Percentiles rank a stretch among this genome's conserved stretches.
Conservation (phyloP, 306 rosid species). For the Hylodesmum podocarpum region DNA sequence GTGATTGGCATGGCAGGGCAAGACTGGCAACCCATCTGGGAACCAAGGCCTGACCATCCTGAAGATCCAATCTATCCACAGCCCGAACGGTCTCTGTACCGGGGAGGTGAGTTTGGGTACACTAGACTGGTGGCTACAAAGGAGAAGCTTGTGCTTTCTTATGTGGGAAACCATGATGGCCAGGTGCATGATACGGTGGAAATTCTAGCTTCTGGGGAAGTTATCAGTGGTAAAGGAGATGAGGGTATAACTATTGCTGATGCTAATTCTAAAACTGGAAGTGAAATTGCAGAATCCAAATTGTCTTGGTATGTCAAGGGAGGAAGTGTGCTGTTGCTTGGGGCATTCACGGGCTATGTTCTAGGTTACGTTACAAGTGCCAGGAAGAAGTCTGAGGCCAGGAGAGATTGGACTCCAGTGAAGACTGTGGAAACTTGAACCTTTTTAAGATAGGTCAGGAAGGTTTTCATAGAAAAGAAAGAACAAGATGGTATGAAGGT, state of each 20-base stretch:
- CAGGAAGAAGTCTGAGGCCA: constrained; percentile 43
- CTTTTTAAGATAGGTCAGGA: constrained; percentile 6
- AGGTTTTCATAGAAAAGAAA: constrained; percentile 5
- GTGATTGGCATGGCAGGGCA: constrained; percentile 96
- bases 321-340: constrained; percentile 67
- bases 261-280: constrained; percentile 14
- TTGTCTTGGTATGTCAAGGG: constrained; percentile 61
- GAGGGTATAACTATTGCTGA: constrained; percentile 4
- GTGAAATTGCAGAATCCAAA: constrained; percentile 31
- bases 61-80: constrained; percentile 78
- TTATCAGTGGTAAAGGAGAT: constrained; percentile 36
- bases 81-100: constrained; percentile 66
- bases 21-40: constrained; percentile 92
- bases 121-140: constrained; percentile 73
- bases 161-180: constrained; percentile 86
- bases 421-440: constrained; percentile 63
- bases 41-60: constrained; percentile 68
- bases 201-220: constrained; percentile 68
- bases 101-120: constrained; percentile 91
- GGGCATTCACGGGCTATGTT: constrained; percentile 74
- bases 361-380: constrained; percentile 62
- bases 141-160: constrained; percentile 64
- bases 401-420: constrained; percentile 62
- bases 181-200: constrained; percentile 65
- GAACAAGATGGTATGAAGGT: background rate